Percentiles rank a stretch among this genome's conserved stretches.
Conservation (phyloP, 2,329 filamentous ascomycete species). For the Xylaria sp. region DNA sequence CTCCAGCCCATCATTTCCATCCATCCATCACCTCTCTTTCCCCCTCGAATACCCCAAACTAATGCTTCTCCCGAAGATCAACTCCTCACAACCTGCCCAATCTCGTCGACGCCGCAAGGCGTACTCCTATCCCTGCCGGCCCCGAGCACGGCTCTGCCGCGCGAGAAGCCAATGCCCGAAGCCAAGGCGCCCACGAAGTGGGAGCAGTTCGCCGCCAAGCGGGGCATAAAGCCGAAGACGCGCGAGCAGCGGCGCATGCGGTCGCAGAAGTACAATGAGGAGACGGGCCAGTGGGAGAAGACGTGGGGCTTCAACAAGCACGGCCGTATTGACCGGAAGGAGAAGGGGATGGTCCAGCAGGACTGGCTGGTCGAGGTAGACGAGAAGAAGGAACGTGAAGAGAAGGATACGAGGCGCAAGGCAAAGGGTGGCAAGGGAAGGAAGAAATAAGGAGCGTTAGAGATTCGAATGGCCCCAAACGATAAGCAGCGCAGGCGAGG, state of each 20-base stretch:
- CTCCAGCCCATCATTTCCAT: not conserved
- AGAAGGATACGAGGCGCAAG: constrained; percentile 36
- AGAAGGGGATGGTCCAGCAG: constrained; percentile 73
- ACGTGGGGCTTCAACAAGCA: constrained; percentile 82
- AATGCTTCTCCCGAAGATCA: constrained; percentile 57
- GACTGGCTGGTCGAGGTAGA: constrained; percentile 96
- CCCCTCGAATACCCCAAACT: not conserved
- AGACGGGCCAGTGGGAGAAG: constrained; percentile 85
- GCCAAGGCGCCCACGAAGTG: constrained; percentile 89
- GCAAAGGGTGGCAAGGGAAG: constrained; percentile 43
- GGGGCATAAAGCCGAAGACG: constrained; percentile 92
- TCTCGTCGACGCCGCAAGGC: constrained; percentile 73
- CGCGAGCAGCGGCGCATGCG: constrained; percentile 74
- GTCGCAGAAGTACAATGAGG: constrained; percentile 87
- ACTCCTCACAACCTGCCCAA: constrained; percentile 86
- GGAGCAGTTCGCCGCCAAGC: constrained; percentile 96
- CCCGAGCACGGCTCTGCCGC: constrained; percentile 76
- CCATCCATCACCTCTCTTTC: not conserved
- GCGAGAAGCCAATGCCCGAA: constrained; percentile 89
- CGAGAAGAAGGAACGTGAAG: constrained; percentile 64
- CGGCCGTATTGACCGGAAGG: constrained; percentile 77
- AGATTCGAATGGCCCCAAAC: not conserved
- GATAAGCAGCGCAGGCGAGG: not conserved
- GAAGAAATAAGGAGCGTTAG: constrained; percentile 37
- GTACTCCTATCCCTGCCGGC: constrained; percentile 83